Conservation (phyloP, 345 rosid species). For the Corymbia maculata region DNA sequence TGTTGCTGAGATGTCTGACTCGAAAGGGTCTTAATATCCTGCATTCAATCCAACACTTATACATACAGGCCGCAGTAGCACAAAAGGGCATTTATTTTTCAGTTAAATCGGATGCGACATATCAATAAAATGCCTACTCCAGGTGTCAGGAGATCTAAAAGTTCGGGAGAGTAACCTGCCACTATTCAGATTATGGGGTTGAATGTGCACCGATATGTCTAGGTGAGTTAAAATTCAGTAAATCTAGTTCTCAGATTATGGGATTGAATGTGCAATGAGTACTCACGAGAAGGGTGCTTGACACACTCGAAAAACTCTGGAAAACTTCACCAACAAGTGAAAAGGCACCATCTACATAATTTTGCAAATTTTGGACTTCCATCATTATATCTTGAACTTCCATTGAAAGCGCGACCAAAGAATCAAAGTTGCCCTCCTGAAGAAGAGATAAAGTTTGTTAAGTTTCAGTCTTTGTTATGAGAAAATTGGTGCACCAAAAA, state of each 20-base stretch:
- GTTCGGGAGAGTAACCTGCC: not conserved
- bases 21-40: constrained; percentile 56
- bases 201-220: not conserved
- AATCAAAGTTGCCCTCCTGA: constrained; percentile 25
- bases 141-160: not conserved
- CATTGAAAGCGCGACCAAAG: constrained; percentile 25
- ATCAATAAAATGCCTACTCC: not conserved
- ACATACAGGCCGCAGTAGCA: not conserved
- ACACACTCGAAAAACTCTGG: constrained; percentile 32
- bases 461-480: not conserved
- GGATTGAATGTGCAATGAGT: not conserved
- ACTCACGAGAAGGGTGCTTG: constrained; percentile 48
- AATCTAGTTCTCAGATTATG: not conserved
- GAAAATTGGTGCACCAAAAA: not conserved
- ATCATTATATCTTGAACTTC: constrained; percentile 42
- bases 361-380: constrained; percentile 39
- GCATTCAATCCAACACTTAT: constrained; percentile 1
- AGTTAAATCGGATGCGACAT: not conserved
- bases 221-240: not conserved
- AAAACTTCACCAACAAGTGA: constrained; percentile 54
- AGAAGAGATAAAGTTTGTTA: not conserved
- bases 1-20: constrained; percentile 37
- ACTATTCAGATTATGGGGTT: not conserved
- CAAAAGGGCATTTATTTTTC: not conserved
- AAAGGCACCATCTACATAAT: constrained; percentile 29